Evolutionary conservation across 2,329 filamentous ascomycete genomes (phyloP), one percentile per base, ranked within the genome.

Genomic region (Venturia oleaginea): DNA sequence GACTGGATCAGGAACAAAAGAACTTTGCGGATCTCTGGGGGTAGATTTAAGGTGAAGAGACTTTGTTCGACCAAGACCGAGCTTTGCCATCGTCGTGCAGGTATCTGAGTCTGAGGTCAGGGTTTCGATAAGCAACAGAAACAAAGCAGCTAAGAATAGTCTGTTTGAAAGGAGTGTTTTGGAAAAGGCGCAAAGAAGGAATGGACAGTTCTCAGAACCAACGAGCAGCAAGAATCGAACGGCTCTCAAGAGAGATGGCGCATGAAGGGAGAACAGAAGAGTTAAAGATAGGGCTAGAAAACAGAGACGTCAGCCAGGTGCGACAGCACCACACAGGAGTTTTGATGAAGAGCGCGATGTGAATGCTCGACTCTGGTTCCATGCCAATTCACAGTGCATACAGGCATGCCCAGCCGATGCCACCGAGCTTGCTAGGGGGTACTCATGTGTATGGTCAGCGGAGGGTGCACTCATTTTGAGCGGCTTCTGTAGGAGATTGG

Each of bases 141-240:
- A 22, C 27, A 43, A 27, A 27, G 37, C 34, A 32, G 59, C 40
- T 60, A 40, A 40, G 37, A 42, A 60, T 43, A 37, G 43, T 32
- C n/a, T 42, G 24, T 24, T 42, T 54, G 40, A 46, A 62, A 51
- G 38, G 59, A 32, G 40, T n/a, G 46, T 51, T 22, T 62, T 30
- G 24, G 24, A 37, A 62, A 62, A 54, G 4, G 24, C n/a, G 22
- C 61, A 48, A 62, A 4, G 57, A 76, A 76, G 71, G 75, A 76
- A 70, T 72, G 75, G 75, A 76, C 74, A 70, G 75, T 69, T 69
- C 74, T 72, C 71, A 67, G 37, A 64, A 34, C 51, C 51, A 37
- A 55, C 15, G 30, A 63, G 61, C 8, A 27, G 55, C 17, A 38
- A 27, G 10, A 27, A 55, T 19, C 5, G 61, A 32, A 55, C 27